Evolutionary conservation across 192 early-diverging fungal genomes (phyloP), one percentile per base, ranked within the genome.

Genomic region (Gaertneriomyces sp.): DNA sequence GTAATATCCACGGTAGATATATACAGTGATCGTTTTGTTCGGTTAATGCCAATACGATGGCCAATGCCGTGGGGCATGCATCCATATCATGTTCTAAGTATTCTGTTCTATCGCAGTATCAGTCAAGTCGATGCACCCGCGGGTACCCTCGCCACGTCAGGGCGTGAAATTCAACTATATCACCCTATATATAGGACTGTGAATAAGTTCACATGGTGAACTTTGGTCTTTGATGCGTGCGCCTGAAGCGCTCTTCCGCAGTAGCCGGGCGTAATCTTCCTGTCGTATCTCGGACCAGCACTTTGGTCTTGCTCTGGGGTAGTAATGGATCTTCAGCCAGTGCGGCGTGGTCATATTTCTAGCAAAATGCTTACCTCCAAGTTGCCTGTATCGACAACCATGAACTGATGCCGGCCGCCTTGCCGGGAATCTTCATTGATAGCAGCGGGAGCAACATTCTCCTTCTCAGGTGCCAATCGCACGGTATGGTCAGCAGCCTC

Each of bases 271-370:
- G 78, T 44, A 89, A 73, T 3, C 71, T 70, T 5, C 87, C 87
- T 47, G 85, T 78, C 62, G 60, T 72, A n/a, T 85, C 79, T 45
- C 87, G 81, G 43, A 89, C 70, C 56, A 81, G 66, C 43, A 89
- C 68, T 10, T 73, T 41, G 52, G 78, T 78, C 60, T 83, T 79
- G 71, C 74, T 71, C 63, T 74, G 33, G 43, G 19, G 19, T 14
- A 16, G 50, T 9, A 14, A 7, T 64, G 49, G 1, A 14, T 45
- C 20, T 65, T 65, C 42, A 45, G 41, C 20, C 16, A 14, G n/a
- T 6, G 25, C 33, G 33, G 11, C 50, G 54, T 19, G 38, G 5
- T 41, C 6, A 42, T 42, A 5, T 47, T 11, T 33, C 12, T 41
- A 11, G 17, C n/a, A 45, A 12, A 56, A 42, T 11, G 60, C 66